Percentiles rank a stretch among this genome's conserved stretches.
Conservation (phyloP, 305 asterid species). For the Vinca major region DNA sequence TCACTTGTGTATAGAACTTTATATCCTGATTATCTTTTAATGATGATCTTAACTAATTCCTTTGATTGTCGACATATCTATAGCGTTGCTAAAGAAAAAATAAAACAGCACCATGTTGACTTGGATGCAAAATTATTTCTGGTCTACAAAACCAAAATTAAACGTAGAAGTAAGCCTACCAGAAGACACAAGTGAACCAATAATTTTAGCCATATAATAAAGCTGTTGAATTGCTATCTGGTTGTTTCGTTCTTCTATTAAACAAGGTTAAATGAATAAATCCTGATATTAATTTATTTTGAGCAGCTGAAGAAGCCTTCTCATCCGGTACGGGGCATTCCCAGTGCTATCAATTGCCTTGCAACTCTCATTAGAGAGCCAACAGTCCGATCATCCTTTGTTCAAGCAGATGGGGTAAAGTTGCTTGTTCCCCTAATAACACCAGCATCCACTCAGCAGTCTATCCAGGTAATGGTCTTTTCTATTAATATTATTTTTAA, state of each 20-base stretch:
- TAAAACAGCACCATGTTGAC: neutral
- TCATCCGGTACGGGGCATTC: constrained; percentile 70
- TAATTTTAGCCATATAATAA: neutral
- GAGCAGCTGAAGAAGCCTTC: constrained; percentile 78
- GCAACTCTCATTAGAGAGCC: constrained; percentile 82
- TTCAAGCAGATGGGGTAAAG: constrained; percentile 85
- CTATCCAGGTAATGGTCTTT: constrained; percentile 52
- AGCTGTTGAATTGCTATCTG: neutral
- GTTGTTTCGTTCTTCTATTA: neutral
- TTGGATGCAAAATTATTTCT: neutral
- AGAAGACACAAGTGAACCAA: neutral
- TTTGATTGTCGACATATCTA: neutral
- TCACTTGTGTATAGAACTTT: neutral
- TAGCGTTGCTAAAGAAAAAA: neutral
- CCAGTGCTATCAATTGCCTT: constrained; percentile 66
- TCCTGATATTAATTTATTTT: constrained; percentile 9
- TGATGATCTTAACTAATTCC: neutral
- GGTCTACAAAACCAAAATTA: neutral
- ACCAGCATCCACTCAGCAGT: constrained; percentile 93
- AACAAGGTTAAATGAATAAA: neutral
- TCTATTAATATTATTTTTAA: neutral
- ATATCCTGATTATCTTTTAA: neutral
- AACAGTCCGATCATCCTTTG: constrained; percentile 65
- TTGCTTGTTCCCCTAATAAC: constrained; percentile 69
- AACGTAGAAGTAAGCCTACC: neutral